Evolutionary conservation across 1,284 basidiomycete species (phyloP).

Genomic region (Tilletia walkeri): DNA sequence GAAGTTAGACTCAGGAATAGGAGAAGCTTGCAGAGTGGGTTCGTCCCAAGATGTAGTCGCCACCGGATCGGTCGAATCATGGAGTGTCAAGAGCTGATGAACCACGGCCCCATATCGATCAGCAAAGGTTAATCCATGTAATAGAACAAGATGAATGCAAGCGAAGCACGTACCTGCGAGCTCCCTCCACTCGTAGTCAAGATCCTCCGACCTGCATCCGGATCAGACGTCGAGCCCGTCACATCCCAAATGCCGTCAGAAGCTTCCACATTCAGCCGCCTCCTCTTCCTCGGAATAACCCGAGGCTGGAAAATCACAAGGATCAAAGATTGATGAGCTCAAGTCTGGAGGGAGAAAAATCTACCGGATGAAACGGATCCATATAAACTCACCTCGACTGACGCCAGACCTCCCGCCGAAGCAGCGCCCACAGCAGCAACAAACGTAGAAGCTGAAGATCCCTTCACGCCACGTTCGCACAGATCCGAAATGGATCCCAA

Average conservation of each 20-base stretch:
- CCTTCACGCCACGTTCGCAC: conserved; percentile 2
- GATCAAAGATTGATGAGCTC: background rate
- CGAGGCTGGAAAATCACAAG: background rate
- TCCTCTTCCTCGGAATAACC: background rate
- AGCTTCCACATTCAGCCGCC: conserved; percentile 10
- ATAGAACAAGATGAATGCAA: too few species aligned
- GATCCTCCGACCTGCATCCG: background rate
- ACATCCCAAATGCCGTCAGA: conserved; percentile 17
- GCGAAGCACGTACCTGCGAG: background rate
- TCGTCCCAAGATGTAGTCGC: background rate
- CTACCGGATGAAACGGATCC: background rate
- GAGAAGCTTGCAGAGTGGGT: background rate
- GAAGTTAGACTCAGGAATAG: conserved; percentile 5
- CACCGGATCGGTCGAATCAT: background rate
- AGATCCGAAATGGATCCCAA: background rate
- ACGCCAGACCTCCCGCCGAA: background rate
- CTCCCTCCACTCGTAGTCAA: conserved; percentile 12
- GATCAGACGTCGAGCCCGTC: background rate
- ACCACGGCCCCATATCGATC: too few species aligned
- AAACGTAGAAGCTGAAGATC: background rate
- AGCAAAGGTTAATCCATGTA: too few species aligned
- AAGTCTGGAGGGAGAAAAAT: background rate
- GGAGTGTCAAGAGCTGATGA: background rate
- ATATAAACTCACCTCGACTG: background rate
- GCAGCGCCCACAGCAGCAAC: background rate